Evolutionary conservation across 805 yeast genomes (phyloP).

Genomic region (Barnettozyma sp.): DNA sequence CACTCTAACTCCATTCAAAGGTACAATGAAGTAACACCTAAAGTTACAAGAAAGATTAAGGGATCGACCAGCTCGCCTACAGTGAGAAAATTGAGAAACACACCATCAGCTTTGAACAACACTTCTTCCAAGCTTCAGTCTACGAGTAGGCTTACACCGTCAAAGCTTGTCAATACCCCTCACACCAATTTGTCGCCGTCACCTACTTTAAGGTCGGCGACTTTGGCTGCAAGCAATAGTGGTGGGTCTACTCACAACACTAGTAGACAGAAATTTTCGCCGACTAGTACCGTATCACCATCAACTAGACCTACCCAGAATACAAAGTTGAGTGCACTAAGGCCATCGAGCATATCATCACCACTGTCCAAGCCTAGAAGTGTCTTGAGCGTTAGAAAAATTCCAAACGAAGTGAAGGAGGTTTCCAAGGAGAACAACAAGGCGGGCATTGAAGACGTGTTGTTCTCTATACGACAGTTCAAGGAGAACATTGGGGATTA

Average conservation of each 20-base stretch:
- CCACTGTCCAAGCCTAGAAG: slow-evolving; percentile 10
- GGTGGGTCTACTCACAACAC: no score
- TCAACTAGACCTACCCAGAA: slow-evolving; percentile 6
- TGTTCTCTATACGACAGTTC: slow-evolving; percentile 12
- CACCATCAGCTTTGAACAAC: slow-evolving; percentile 7
- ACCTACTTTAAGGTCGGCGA: slow-evolving; percentile 5
- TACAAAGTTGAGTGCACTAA: slow-evolving; percentile 6
- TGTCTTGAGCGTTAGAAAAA: slow-evolving; percentile 8
- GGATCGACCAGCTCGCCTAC: slow-evolving; percentile 2
- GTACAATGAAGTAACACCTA: slow-evolving; percentile 21
- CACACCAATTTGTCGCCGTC: slow-evolving; percentile 21
- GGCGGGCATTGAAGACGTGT: slow-evolving; percentile 13
- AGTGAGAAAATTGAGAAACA: slow-evolving; percentile 5
- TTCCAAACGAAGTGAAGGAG: slow-evolving; percentile 6
- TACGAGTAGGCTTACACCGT: slow-evolving; percentile 21
- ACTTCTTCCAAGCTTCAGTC: slow-evolving; percentile 14
- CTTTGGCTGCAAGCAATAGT: no score
- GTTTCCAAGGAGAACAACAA: slow-evolving; percentile 14
- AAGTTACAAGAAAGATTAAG: slow-evolving; percentile 24
- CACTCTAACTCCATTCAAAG: slow-evolving; percentile 11
- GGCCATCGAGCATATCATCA: slow-evolving; percentile 1
- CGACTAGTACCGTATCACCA: slow-evolving; percentile 6
- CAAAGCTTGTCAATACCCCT: slow-evolving; percentile 12
- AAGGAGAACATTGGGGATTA: slow-evolving; percentile 17
- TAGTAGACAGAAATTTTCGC: background rate